Percentiles rank a stretch among this genome's conserved stretches.
Conservation (phyloP, 345 rosid species). For the Aurinia saxatilis region DNA sequence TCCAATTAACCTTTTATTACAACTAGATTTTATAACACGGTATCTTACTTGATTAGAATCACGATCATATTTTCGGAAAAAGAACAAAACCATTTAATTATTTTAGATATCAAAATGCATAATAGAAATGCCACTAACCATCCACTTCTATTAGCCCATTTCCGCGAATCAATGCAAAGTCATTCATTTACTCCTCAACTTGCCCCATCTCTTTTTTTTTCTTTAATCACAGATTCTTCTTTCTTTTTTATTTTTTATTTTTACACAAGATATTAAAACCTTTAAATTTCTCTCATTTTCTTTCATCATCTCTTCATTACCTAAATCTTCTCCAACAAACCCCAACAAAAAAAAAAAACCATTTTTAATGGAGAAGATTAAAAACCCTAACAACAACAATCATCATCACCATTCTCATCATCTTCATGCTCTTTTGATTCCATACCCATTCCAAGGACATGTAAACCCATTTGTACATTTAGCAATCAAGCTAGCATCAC, state of each 20-base stretch:
- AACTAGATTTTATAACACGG: slow-evolving; percentile 14
- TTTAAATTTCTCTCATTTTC: slow-evolving; percentile 17
- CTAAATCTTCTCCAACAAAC: not conserved
- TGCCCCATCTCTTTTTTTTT: slow-evolving; percentile 18
- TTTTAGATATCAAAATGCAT: slow-evolving; percentile 1
- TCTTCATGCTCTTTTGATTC: slow-evolving; percentile 51
- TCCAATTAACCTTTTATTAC: slow-evolving; percentile 15
- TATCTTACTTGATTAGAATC: slow-evolving; percentile 7
- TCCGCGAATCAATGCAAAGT: slow-evolving; percentile 38
- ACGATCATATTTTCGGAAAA: not conserved
- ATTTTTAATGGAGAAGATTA: slow-evolving; percentile 20
- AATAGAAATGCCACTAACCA: slow-evolving; percentile 27
- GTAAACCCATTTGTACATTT: slow-evolving; percentile 56
- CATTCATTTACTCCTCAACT: slow-evolving; percentile 31
- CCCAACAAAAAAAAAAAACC: not conserved
- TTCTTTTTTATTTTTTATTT: not conserved
- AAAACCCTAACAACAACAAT: slow-evolving; percentile 31
- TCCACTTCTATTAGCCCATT: slow-evolving; percentile 27
- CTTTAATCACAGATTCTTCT: slow-evolving; percentile 14
- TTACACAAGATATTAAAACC: not conserved
- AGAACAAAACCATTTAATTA: not conserved
- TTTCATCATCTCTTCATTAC: not conserved
- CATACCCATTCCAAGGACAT: slow-evolving; percentile 83
- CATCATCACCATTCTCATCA: slow-evolving; percentile 17
- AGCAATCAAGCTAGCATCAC: slow-evolving; percentile 69